Evolutionary conservation across 208 protist species (phyloP).

Genomic region (Leishmania martiniquensis): DNA sequence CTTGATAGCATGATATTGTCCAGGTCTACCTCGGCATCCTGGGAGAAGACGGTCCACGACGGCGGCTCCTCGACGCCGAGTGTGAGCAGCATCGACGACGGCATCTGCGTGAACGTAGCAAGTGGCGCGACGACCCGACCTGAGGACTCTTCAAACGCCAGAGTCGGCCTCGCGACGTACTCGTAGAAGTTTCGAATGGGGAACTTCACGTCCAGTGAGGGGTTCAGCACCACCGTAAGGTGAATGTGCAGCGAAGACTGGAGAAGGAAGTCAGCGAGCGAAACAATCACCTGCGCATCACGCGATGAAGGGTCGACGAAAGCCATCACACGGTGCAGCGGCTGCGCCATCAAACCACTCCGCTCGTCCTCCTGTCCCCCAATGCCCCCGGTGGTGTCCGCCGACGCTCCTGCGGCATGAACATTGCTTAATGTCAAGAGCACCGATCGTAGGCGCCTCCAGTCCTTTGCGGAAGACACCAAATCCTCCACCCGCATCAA

Average conservation of each 20-base stretch:
- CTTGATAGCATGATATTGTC: conserved; percentile 96
- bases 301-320: conserved; percentile 92
- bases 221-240: conserved; percentile 83
- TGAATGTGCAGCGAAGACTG: conserved; percentile 40
- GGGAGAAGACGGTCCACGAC: conserved; percentile 87
- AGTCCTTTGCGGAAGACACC: conserved; percentile 3
- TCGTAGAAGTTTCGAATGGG: conserved; percentile 93
- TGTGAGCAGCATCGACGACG: conserved; percentile 57
- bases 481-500: conserved; percentile 16
- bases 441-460: conserved; percentile 10
- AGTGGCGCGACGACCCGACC: conserved; percentile 60
- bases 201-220: conserved; percentile 46
- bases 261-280: conserved; percentile 74
- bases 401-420: neutral
- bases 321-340: conserved; percentile 51
- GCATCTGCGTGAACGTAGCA: conserved; percentile 62
- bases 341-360: neutral
- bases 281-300: conserved; percentile 80
- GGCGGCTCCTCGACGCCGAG: conserved; percentile 91
- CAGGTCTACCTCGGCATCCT: conserved; percentile 88
- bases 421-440: conserved; percentile 21
- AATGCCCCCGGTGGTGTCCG: neutral
- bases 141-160: conserved; percentile 68
- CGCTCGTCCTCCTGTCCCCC: neutral
- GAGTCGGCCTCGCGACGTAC: conserved; percentile 69